A percentile compares a stretch with the other conserved stretches of the same genome.
phyloP scores from a whole-genome alignment of 441 rosid species.

The Jatropha podagrica region DNA sequence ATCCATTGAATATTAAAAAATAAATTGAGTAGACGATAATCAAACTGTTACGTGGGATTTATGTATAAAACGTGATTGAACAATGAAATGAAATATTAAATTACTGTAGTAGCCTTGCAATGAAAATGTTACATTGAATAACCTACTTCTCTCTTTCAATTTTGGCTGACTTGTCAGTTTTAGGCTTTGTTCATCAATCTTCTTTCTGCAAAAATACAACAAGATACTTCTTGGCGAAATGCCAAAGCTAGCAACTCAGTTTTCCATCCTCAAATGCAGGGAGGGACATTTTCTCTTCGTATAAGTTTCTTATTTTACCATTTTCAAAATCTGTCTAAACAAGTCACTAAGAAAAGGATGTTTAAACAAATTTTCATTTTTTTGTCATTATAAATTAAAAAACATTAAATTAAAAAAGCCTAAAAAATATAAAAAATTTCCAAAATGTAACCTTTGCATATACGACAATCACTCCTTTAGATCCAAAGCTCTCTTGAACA shows the following conservation, averaged over 20 bases:
- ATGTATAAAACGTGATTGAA: no score
- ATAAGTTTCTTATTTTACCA: neutral
- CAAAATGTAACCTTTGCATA: conserved; percentile 70
- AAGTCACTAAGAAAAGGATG: neutral
- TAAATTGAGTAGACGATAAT: no score
- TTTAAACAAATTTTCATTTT: conserved; percentile 2
- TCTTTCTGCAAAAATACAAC: neutral
- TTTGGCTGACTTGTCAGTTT: no score
- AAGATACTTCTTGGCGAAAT: neutral
- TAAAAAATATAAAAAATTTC: conserved; percentile 85
- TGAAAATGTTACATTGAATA: no score
- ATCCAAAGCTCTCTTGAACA: conserved; percentile 93
- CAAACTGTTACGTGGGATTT: no score
- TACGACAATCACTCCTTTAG: conserved; percentile 82
- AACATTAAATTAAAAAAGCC: neutral
- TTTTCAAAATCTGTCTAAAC: conserved; percentile 8
- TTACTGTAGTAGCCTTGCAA: no score
- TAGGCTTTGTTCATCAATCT: neutral
- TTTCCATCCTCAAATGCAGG: neutral
- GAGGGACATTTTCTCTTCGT: neutral
- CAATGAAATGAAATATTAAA: no score
- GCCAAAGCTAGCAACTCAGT: conserved; percentile 5
- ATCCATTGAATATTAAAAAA: no score
- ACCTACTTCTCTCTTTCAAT: no score
- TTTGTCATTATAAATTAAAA: neutral